These are phyloP conservation scores for Solanum virginianum DNA, from an alignment of 257 asterid species.

Conservation along the genomic window DNA sequence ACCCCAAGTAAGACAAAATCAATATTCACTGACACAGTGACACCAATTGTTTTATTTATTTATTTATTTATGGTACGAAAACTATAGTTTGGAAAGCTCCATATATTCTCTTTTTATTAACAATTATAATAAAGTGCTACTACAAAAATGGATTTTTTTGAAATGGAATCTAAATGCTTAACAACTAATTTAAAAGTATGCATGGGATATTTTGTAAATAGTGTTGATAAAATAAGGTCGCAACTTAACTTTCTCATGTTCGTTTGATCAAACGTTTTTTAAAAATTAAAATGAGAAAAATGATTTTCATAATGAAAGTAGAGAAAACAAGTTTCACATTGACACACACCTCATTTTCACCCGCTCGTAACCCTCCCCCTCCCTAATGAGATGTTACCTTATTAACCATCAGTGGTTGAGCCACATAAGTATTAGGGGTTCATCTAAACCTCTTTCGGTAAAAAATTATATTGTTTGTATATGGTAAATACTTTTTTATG, in stretches of 20 bases:
- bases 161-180: too few relatives aligned
- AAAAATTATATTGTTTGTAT: too few relatives aligned
- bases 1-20: neutral
- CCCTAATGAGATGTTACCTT: neutral
- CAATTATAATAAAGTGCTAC: neutral
- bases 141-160: neutral
- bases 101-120: neutral
- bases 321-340: neutral
- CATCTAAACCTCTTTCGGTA: too few relatives aligned
- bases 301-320: neutral
- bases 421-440: too few relatives aligned
- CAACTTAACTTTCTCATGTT: too few relatives aligned
- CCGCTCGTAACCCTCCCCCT: neutral
- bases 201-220: neutral
- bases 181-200: neutral
- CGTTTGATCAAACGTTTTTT: neutral
- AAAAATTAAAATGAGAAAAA: neutral
- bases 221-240: neutral
- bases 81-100: neutral
- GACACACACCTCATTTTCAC: neutral
- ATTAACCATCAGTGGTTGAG: neutral
- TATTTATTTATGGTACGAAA: neutral
- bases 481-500: too few relatives aligned
- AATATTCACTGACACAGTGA: neutral
- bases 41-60: neutral